A percentile compares a stretch with the other conserved stretches of the same genome.
These are phyloP conservation scores for Pascua guehoae DNA, from an alignment of 1,284 basidiomycete genomes.

Conservation along the genomic window DNA sequence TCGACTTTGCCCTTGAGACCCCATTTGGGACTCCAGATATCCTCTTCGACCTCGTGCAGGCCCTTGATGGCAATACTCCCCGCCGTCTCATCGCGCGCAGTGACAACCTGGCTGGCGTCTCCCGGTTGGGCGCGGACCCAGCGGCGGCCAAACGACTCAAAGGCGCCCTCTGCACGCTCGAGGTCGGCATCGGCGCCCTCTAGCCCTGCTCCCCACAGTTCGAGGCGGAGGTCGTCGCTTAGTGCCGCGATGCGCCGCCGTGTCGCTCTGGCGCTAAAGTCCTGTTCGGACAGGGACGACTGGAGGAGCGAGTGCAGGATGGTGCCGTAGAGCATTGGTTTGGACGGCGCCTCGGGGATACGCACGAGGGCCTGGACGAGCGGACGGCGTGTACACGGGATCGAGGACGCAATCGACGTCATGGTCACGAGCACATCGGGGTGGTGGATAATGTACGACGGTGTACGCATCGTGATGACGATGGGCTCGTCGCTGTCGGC, in stretches of 20 bases:
- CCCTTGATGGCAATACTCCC: conserved; percentile 63
- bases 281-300: conserved; percentile 56
- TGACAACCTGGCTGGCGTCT: conserved; percentile 3
- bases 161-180: conserved; percentile 34
- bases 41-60: conserved; percentile 86
- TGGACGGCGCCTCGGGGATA: conserved; percentile 50
- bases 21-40: conserved; percentile 93
- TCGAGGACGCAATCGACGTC: conserved; percentile 75
- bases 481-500: conserved; percentile 17
- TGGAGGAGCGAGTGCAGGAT: conserved; percentile 87
- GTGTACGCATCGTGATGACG: conserved; percentile 36
- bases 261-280: conserved; percentile 33
- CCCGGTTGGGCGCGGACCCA: conserved; percentile 35
- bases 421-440: conserved; percentile 86
- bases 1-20: conserved; percentile 96
- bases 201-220: conserved; percentile 46
- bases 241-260: conserved; percentile 34
- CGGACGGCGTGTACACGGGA: conserved; percentile 76
- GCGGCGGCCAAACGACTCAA: conserved; percentile 41
- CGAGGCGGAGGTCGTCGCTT: conserved; percentile 35
- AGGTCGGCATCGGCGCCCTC: conserved; percentile 46
- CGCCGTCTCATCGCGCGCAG: conserved; percentile 24
- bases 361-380: conserved; percentile 64
- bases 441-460: conserved; percentile 65
- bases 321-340: conserved; percentile 74